phyloP scores from a whole-genome alignment of 768 basidiomycete species.

The Russula earlei region DNA sequence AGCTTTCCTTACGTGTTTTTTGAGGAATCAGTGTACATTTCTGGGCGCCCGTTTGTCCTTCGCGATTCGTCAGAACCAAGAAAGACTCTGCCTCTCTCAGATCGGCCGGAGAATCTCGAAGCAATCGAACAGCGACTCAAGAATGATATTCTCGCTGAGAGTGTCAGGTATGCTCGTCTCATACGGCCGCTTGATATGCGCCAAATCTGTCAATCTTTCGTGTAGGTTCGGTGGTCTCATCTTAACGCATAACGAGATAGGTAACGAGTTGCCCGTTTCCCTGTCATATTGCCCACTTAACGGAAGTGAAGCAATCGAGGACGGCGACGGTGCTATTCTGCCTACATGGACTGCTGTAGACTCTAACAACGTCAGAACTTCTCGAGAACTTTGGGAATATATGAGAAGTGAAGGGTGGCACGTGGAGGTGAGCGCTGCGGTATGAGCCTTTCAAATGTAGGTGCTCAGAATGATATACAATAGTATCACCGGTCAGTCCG shows the following conservation, averaged over 20 bases:
- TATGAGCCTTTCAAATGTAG: constrained; percentile 2
- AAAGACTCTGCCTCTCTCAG: constrained; percentile 68
- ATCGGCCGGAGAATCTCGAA: constrained; percentile 91
- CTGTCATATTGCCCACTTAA: background rate
- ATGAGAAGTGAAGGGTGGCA: constrained; percentile 82
- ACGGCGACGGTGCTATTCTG: constrained; percentile 71
- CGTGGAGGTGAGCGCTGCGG: constrained; percentile 55
- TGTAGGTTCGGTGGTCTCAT: constrained; percentile 79
- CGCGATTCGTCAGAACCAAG: constrained; percentile 81
- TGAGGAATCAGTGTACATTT: constrained; percentile 58
- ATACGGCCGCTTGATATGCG: background rate
- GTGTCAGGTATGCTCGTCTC: constrained; percentile 42
- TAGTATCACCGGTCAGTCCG: constrained; percentile 64
- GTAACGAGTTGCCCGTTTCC: constrained; percentile 30
- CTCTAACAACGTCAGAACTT: constrained; percentile 71
- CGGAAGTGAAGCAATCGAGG: constrained; percentile 37
- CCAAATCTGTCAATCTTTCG: background rate
- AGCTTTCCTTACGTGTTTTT: constrained; percentile 9
- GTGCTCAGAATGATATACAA: background rate
- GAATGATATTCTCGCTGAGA: constrained; percentile 84
- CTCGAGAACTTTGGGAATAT: constrained; percentile 73
- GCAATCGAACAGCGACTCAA: constrained; percentile 85
- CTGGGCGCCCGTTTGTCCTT: constrained; percentile 86
- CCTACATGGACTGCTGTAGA: constrained; percentile 95
- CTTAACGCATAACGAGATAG: constrained; percentile 88